A percentile compares a stretch with the other conserved stretches of the same genome.
phyloP scores from a whole-genome alignment of 2,329 filamentous ascomycete species.

The Aphanocladium album region DNA sequence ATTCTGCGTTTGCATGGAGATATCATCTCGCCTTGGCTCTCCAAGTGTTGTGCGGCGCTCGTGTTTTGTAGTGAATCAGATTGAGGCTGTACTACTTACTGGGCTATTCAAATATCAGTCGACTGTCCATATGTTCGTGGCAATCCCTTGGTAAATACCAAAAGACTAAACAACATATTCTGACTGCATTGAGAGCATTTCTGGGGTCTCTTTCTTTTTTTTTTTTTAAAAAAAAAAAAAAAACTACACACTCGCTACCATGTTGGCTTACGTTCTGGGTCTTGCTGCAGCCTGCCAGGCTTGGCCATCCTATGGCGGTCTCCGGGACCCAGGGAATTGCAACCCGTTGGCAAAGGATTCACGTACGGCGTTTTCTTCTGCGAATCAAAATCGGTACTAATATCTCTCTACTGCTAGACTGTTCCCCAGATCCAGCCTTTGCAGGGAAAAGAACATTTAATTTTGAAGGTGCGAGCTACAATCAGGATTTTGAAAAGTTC shows the following conservation, averaged over 20 bases:
- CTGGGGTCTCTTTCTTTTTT: no score
- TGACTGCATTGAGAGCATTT: no score
- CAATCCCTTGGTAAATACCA: background rate
- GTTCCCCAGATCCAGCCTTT: slow-evolving; percentile 63
- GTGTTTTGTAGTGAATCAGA: slow-evolving; percentile 6
- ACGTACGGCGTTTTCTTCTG: slow-evolving; percentile 15
- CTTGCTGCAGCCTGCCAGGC: slow-evolving; percentile 5
- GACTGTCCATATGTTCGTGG: background rate
- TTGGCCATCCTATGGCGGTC: slow-evolving; percentile 9
- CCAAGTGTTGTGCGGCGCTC: background rate
- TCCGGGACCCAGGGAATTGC: slow-evolving; percentile 4
- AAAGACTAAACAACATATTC: no score
- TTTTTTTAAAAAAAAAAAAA: no score
- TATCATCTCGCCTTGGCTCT: background rate
- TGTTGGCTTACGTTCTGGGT: background rate
- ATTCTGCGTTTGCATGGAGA: background rate
- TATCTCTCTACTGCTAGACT: slow-evolving; percentile 30
- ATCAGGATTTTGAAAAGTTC: slow-evolving; percentile 22
- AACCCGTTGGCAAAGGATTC: slow-evolving; percentile 23
- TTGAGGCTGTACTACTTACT: background rate
- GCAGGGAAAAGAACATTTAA: slow-evolving; percentile 50
- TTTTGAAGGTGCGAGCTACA: slow-evolving; percentile 57
- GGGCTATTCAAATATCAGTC: background rate
- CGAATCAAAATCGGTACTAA: background rate
- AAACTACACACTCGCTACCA: background rate